Evolutionary conservation across 129 eudicot genomes (phyloP), one percentile per base, ranked within the genome.

Genomic region (Tagetes patula): DNA sequence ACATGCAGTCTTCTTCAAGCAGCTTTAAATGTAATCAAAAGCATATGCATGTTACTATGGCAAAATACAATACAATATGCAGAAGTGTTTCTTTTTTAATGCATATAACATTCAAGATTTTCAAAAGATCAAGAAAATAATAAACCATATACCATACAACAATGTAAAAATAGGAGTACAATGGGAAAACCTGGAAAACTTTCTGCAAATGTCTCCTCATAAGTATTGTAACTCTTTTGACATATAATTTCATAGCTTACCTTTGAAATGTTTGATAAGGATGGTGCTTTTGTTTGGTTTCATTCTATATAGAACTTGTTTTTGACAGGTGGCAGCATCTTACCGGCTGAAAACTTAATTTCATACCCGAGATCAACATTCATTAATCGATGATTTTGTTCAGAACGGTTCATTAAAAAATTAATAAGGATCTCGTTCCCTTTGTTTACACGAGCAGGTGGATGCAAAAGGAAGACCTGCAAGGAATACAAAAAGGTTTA

Each of bases 361-460:
- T 83, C 86, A 52, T 85, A 83, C 65, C 73, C 80, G 31, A 95
- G 85, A 74, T 91, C 96, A 70, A 88, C 96, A 39, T 90, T 96
- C 88, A 95, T 80, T 69, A 95, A 76, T 72, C 99, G 89, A 74
- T 95, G 99, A 69, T 95, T 95, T 56, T 85, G 95, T 75, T 87
- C 85, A 5, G 95, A 85, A 30, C 99, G 99, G 41, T 8, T 80
- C 99, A 95, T 95, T 45, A 85, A 71, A 54, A 91, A 86, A 38
- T 87, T 42, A 40, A 88, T 59, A 11, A 9, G 71, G 54, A 95
- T n/a, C 55, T 68, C 76, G 11, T 95, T 94, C 56, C 84, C 87
- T 32, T 73, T 42, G 42, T 63, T 68, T 71, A 80, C 91, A 37
- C 62, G 65, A 1, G 38, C 65, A 56, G 94, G 82, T 27, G 91